These are phyloP conservation scores for Colletotrichum gloeosporioides DNA, from an alignment of 2,329 filamentous ascomycete species.

Conservation along the genomic window DNA sequence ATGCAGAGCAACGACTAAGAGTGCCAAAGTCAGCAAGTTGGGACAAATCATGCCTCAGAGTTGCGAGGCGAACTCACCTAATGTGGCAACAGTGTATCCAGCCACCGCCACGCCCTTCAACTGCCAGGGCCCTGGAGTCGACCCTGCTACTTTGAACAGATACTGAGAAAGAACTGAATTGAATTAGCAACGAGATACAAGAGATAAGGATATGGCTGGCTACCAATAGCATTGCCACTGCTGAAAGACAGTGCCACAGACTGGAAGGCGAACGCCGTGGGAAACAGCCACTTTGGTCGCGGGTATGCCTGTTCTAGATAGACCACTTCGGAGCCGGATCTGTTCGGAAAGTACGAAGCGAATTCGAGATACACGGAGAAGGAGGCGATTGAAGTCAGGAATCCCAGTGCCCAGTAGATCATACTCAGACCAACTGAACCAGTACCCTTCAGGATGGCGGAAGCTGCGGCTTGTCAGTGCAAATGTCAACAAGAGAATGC, in stretches of 20 bases:
- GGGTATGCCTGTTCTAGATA: constrained; percentile 73
- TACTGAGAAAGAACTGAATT: constrained; percentile 62
- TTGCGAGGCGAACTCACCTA: constrained; percentile 10
- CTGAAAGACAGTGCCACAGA: constrained; percentile 68
- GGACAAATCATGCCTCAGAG: neutral
- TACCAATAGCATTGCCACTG: constrained; percentile 60
- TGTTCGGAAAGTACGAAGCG: constrained; percentile 68
- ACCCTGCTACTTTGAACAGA: constrained; percentile 60
- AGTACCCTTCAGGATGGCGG: constrained; percentile 60
- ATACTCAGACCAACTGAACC: constrained; percentile 67
- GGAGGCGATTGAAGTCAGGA: constrained; percentile 59
- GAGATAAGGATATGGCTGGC: fast-evolving
- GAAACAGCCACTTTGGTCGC: constrained; percentile 67
- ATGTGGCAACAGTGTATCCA: constrained; percentile 59
- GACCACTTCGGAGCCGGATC: constrained; percentile 69
- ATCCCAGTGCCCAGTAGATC: constrained; percentile 69
- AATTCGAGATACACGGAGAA: constrained; percentile 65
- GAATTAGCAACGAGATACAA: neutral
- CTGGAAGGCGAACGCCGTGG: constrained; percentile 68
- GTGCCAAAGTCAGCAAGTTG: neutral
- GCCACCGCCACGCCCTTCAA: constrained; percentile 70
- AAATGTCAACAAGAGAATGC: neutral
- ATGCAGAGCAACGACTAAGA: constrained; percentile 26
- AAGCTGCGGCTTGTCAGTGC: constrained; percentile 43
- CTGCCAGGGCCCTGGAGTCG: constrained; percentile 61